Evolutionary conservation across 495 filamentous ascomycete genomes (phyloP).

Genomic region (Apiosordaria backusii): DNA sequence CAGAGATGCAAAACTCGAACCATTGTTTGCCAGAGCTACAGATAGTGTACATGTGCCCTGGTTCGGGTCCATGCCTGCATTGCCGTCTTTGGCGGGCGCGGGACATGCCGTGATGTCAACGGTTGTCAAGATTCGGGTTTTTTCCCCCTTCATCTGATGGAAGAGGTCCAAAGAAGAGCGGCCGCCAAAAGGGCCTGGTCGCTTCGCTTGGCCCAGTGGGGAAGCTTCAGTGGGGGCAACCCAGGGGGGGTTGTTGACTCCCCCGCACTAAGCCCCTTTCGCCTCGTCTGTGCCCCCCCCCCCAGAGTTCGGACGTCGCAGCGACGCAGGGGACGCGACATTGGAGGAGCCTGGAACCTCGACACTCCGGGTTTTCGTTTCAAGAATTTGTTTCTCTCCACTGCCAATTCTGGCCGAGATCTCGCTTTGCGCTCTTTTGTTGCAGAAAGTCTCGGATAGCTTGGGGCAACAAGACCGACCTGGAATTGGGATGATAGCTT

Average conservation of each 20-base stretch:
- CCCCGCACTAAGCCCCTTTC: slow-evolving; percentile 8
- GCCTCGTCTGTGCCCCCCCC: slow-evolving; percentile 7
- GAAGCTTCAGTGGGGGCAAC: neutral
- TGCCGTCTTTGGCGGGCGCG: neutral
- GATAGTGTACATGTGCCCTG: neutral
- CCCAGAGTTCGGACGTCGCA: slow-evolving; percentile 4
- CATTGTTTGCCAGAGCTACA: neutral
- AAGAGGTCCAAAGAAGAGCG: neutral
- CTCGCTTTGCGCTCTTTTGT: neutral
- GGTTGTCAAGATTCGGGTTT: neutral
- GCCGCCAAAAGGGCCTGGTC: neutral
- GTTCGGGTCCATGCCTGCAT: neutral
- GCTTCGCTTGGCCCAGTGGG: neutral
- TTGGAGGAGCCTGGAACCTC: slow-evolving; percentile 13
- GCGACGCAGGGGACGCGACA: slow-evolving; percentile 12
- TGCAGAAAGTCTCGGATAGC: slow-evolving; percentile 1
- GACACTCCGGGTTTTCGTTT: slow-evolving; percentile 7
- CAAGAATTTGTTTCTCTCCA: slow-evolving; percentile 10
- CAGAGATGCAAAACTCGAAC: neutral
- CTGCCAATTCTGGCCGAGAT: neutral
- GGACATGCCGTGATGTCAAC: neutral
- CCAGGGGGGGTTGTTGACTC: neutral
- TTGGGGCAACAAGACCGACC: neutral
- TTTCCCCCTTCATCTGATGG: neutral
- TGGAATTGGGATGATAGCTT: neutral